A percentile compares a stretch with the other conserved stretches of the same genome.
Conservation (phyloP, 345 rosid genomes). For the Noccaea bulbosa region DNA sequence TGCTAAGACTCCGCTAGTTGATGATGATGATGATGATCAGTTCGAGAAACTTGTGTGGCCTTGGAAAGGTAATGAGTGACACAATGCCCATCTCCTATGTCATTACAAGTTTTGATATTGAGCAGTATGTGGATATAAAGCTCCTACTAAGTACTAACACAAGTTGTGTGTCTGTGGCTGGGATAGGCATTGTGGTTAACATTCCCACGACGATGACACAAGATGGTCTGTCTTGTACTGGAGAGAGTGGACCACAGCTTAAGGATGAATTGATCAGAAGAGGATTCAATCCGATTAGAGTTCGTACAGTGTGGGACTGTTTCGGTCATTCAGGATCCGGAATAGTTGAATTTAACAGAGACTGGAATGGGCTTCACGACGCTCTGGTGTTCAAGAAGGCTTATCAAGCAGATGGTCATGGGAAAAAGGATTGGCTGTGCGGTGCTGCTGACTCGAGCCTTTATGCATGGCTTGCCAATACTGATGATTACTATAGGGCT, state of each 20-base stretch:
- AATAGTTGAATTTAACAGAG: slow-evolving; percentile 81
- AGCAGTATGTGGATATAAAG: slow-evolving; percentile 21
- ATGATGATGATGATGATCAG: slow-evolving; percentile 44
- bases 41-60: slow-evolving; percentile 75
- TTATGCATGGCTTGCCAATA: slow-evolving; percentile 94
- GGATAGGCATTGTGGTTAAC: slow-evolving; percentile 87
- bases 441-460: slow-evolving; percentile 56
- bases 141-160: slow-evolving; percentile 9
- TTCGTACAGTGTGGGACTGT: slow-evolving; percentile 81
- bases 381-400: slow-evolving; percentile 90
- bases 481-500: slow-evolving; percentile 71
- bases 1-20: slow-evolving; percentile 37
- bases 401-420: slow-evolving; percentile 78
- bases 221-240: slow-evolving; percentile 64
- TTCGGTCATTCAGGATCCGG: slow-evolving; percentile 90
- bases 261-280: slow-evolving; percentile 70
- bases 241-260: slow-evolving; percentile 86
- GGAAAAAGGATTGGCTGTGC: slow-evolving; percentile 70
- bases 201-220: slow-evolving; percentile 65
- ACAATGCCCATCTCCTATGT: slow-evolving; percentile 6
- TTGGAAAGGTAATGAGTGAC: slow-evolving; percentile 43
- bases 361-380: slow-evolving; percentile 92
- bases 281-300: slow-evolving; percentile 89
- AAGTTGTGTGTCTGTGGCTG: slow-evolving; percentile 54
- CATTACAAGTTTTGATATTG: slow-evolving; percentile 17